These are phyloP conservation scores for Paratrypanosoma confusum DNA, from an alignment of 208 protist species.

Conservation along the genomic window DNA sequence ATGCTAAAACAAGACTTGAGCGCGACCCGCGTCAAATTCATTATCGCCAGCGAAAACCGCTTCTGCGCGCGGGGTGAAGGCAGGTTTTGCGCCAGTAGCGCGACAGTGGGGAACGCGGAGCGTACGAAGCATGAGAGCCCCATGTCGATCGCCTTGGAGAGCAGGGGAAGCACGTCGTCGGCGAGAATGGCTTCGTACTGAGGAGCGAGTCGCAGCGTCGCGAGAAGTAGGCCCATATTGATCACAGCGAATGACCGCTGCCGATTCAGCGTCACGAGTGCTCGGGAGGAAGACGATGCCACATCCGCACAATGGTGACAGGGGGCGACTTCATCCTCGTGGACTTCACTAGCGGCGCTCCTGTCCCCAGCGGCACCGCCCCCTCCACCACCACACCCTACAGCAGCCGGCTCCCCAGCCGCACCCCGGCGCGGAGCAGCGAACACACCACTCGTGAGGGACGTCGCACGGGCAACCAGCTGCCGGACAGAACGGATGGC, in stretches of 20 bases:
- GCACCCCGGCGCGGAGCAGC: no score
- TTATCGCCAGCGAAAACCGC: slow-evolving; percentile 10
- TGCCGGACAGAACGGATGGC: no score
- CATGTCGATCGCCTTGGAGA: slow-evolving; percentile 26
- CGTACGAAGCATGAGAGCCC: slow-evolving; percentile 21
- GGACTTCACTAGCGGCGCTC: no score
- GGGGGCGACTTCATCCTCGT: no score
- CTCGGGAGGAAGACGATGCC: neutral
- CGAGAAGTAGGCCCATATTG: slow-evolving; percentile 31
- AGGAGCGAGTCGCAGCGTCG: slow-evolving; percentile 20
- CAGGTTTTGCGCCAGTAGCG: slow-evolving; percentile 54
- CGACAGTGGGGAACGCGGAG: slow-evolving; percentile 37
- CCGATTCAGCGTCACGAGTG: neutral
- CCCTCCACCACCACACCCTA: no score
- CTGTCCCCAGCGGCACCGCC: no score
- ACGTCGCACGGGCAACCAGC: no score
- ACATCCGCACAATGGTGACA: no score
- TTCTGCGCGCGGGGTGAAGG: slow-evolving; percentile 13
- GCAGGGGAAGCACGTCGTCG: slow-evolving; percentile 29
- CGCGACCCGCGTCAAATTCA: slow-evolving; percentile 30
- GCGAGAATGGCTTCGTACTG: slow-evolving; percentile 29
- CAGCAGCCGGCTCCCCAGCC: no score
- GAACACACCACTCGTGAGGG: no score
- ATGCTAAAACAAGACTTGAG: slow-evolving; percentile 33
- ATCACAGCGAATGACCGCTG: no score